Conservation (phyloP, 306 rosid species). For the Carpinus viminea region DNA sequence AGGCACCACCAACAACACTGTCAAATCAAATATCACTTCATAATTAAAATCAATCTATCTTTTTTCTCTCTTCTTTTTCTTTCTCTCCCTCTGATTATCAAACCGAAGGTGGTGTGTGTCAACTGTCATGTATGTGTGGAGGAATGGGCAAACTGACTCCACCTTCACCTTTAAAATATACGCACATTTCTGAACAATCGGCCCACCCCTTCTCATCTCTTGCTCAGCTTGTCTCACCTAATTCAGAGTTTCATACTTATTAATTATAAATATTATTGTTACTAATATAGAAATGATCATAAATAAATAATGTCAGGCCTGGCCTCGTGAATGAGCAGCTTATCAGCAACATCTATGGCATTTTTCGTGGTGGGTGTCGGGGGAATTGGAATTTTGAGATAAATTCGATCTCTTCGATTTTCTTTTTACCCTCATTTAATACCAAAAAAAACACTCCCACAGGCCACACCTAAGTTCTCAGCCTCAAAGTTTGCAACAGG, state of each 20-base stretch:
- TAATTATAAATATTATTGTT: background rate
- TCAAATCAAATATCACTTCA: slow-evolving; percentile 44
- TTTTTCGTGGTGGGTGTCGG: background rate
- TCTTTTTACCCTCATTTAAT: no score
- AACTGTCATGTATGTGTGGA: slow-evolving; percentile 31
- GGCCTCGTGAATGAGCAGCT: slow-evolving; percentile 25
- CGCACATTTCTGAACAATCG: slow-evolving; percentile 15
- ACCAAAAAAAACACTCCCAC: slow-evolving; percentile 9
- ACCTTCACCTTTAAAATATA: slow-evolving; percentile 12
- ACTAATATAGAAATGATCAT: background rate
- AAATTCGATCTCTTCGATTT: background rate
- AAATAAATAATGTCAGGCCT: background rate
- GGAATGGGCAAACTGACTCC: slow-evolving; percentile 39
- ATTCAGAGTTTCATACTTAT: slow-evolving; percentile 8
- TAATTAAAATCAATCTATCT: background rate
- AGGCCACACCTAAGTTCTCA: slow-evolving; percentile 17
- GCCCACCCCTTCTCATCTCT: slow-evolving; percentile 20
- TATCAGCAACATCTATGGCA: background rate
- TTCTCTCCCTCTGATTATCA: slow-evolving; percentile 22
- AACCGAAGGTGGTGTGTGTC: slow-evolving; percentile 22
- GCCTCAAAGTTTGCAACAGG: slow-evolving; percentile 16
- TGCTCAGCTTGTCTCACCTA: slow-evolving; percentile 50
- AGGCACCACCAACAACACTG: slow-evolving; percentile 21
- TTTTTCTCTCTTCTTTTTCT: background rate
- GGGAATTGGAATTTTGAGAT: no score